Conservation (phyloP, 495 filamentous ascomycete genomes). For the Xylaria intraflava region DNA sequence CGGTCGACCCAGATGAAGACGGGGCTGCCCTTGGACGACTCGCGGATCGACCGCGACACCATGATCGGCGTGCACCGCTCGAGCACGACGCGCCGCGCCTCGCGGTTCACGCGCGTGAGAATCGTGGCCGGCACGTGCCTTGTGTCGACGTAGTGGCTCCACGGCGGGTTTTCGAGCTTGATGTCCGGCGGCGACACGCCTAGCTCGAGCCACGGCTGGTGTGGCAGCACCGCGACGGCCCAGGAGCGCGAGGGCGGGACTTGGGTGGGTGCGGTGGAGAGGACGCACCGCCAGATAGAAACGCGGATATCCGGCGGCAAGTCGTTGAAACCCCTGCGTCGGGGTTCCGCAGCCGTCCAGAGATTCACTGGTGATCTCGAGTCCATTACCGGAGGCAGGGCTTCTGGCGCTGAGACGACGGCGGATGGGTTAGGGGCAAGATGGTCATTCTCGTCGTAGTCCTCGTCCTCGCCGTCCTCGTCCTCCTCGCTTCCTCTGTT, state of each 20-base stretch:
- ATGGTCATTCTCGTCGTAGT: not conserved
- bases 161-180: conserved; percentile 9
- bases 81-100: conserved; percentile 1
- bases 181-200: conserved; percentile 6
- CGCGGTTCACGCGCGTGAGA: conserved; percentile 1
- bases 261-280: conserved; percentile 1
- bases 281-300: conserved; percentile 8
- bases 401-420: not conserved
- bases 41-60: not conserved
- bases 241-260: conserved; percentile 3
- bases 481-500: not conserved
- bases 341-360: not conserved
- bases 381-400: not conserved
- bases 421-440: not conserved
- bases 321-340: not conserved
- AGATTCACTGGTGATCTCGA: not conserved
- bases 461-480: not conserved
- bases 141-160: conserved; percentile 5
- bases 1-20: conserved; percentile 11
- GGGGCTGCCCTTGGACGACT: not conserved
- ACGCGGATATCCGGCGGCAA: not conserved
- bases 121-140: conserved; percentile 7
- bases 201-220: conserved; percentile 5
- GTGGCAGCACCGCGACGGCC: conserved; percentile 7
- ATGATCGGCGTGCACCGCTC: conserved; percentile 4